phyloP scores from a whole-genome alignment of 176 grass and related monocot genomes.

The Cymbopogon citratus region DNA sequence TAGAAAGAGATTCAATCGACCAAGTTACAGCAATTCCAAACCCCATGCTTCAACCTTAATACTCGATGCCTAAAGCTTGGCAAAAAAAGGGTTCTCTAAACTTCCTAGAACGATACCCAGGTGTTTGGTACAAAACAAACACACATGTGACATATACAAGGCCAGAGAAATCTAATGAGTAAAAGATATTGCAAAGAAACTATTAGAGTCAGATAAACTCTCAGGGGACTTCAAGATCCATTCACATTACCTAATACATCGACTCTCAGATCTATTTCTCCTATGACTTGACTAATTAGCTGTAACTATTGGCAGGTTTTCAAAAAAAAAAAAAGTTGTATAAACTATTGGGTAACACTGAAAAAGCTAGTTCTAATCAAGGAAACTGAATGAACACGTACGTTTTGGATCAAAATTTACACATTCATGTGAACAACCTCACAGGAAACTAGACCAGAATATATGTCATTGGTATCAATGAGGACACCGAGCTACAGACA shows the following conservation, averaged over 20 bases:
- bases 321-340: too few species aligned
- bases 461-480: background rate
- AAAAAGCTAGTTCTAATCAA: too few species aligned
- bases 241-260: background rate
- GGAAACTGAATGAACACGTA: background rate
- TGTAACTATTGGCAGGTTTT: background rate
- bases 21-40: background rate
- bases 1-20: background rate
- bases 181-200: background rate
- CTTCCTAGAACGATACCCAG: background rate
- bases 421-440: background rate
- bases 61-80: background rate
- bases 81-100: background rate
- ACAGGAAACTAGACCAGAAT: background rate
- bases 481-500: background rate
- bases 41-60: background rate
- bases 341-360: too few species aligned
- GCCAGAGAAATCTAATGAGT: background rate
- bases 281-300: background rate
- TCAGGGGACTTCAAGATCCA: background rate
- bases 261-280: background rate
- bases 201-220: background rate
- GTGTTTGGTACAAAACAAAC: background rate
- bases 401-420: background rate
- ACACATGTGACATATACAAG: background rate